Evolutionary conservation across 352 stramenopile species (phyloP), one percentile per base, ranked within the genome.

Genomic region (Globisporangium heterothallicum): DNA sequence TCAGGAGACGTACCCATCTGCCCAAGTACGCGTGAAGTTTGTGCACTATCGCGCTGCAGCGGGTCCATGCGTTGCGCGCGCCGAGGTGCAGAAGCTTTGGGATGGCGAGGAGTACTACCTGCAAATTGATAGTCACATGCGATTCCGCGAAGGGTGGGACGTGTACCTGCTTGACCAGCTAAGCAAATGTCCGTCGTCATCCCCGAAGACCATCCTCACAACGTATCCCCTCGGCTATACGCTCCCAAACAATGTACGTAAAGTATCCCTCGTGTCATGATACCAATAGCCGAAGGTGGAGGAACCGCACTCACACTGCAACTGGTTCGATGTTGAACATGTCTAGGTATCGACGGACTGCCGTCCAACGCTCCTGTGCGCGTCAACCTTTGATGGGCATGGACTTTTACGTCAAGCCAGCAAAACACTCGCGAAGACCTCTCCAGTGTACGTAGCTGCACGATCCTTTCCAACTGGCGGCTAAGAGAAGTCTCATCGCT

Each of bases 61-160:
- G 4, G 92, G 93, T 16, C 95, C 94, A 14, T 97, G 88, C 57
- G 89, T 94, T 27, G 93, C 94, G 27, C 78, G 94, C 27, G 63
- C 72, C 29, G 62, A 89, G 5, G 76, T 77, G 9, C 87, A 97
- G 64, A 65, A 65, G 19, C 62, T 98, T 2, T 95, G 79, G 61
- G 44, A 72, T 16, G 78, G 70, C 22, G 92, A 98, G 63, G 35
- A 74, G 12, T 98, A 90, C 62, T 78, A 97, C 30, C 76, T 98
- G 4, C 92, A 98, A 63, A 96, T 98, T 58, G 95, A 98, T 64
- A 97, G 90, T 49, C 95, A 98, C 68, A 98, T 97, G 79, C 78
- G 91, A 1, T 81, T 92, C 35, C 73, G 73, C 6, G 48, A 44
- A 12, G 68, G 74, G 16, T 98, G 93, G 93, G 95, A 98, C 63